Base-by-base conservation (phyloP, 768 basidiomycete species). In the Tephrocybe sp. region DNA sequence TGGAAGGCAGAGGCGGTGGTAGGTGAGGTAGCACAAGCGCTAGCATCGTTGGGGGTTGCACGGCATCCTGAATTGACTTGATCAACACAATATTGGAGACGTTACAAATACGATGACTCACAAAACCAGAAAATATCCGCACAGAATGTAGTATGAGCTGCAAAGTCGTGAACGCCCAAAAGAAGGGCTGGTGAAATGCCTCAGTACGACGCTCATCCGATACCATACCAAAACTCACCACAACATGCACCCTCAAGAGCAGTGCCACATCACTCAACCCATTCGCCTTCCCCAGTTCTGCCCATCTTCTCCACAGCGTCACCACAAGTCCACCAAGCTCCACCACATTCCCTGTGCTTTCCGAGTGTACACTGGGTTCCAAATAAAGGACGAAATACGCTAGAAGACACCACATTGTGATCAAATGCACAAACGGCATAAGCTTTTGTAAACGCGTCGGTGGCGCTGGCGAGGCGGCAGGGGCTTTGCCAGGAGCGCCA, bases 101-200 rank as follows among this genome's bases (percentile, higher is more conserved):
- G 24, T 4, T 11, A 44, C 7, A 41, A 24, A 19, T 5, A 15
- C n/a, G 28, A n/a, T 5, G 21, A 61, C 87, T 61, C 61, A 89
- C 89, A 53, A 85, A 77, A 49, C 83, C 81, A 11, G 76, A 77
- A 60, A 88, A 83, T 66, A 92, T 80, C 46, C 83, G 81, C 55
- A 84, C 60, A 8, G 89, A 89, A 57, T 91, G 87, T 36, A 92
- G 60, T 16, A 76, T 75, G 19, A 91, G 72, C 56, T 91, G 80
- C 4, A 92, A 62, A 0, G 89, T 86, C 31, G 80, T 79, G 52
- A 92, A 91, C 7, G 80, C 84, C 87, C 87, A 90, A 64, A 92
- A 88, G 70, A 92, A 88, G 1, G 87, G 83, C 89, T 91, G 54
- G 15, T 32, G 30, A 16, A 35, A 15, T 39, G n/a, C 36, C 8